Evolutionary conservation across 768 basidiomycete species (phyloP), one percentile per base, ranked within the genome.

Genomic region (Suillus discolor): DNA sequence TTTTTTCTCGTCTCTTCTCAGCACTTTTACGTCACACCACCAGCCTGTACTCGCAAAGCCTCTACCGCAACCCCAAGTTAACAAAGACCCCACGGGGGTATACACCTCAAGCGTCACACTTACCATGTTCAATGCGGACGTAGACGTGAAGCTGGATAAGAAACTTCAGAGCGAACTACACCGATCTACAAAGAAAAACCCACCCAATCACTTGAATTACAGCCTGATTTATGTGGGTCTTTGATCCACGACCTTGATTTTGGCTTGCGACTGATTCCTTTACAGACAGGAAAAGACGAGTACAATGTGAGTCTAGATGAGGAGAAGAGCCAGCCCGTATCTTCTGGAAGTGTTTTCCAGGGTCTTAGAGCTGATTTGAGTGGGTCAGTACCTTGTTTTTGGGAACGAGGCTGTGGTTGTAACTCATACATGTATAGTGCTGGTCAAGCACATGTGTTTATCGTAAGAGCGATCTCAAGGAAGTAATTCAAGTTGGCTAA

Each of bases 111-210:
- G 67, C 34, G 74, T 81, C 16, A 70, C 73, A 20, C 71, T 80
- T 6, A 76, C 73, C 6, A 69, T 79, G 15, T 80, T 77, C 63
- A 74, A 71, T 20, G 79, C 79, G 18, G 67, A 73, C 55, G 84
- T 92, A 16, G 82, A 83, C 54, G 89, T 93, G 23, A 82, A 78
- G 51, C 74, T 93, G 20, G 87, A 87, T 67, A 83, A 85, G 75
- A 92, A 90, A 72, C 79, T 91, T 57, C 81, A 85, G 2, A 75
- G 80, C 11, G 97, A 98, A 75, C 80, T 99, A 41, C 85, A 91
- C 66, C 83, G 97, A 65, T 93, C 94, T 1, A 99, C 96, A 13
- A 98, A 98, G 85, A 99, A 99, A 82, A 89, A 92, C 63, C 92
- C 94, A 0, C 97, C 97, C 0, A 79, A 78, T 6, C 85, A 81